A percentile compares a stretch with the other conserved stretches of the same genome.
phyloP scores from a whole-genome alignment of 164 flowering plant genomes.

The Nelumbo lutea region DNA sequence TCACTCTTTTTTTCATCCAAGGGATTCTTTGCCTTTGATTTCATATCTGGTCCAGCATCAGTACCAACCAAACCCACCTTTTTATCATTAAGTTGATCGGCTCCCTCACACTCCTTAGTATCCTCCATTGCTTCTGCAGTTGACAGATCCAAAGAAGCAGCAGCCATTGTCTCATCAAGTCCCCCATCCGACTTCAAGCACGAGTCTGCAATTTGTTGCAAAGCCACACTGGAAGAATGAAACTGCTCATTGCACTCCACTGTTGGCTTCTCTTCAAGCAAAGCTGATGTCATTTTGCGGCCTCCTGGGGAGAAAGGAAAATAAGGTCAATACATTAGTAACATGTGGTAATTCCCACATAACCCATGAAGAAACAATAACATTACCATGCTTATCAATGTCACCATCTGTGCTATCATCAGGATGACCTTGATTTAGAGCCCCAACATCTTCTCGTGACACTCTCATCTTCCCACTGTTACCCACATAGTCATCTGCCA shows the following conservation, averaged over 20 bases:
- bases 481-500: conserved; percentile 23
- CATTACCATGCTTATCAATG: conserved; percentile 26
- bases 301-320: neutral
- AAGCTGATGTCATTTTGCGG: neutral
- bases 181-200: neutral
- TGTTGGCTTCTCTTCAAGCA: neutral
- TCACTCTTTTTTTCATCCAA: conserved; percentile 10
- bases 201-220: neutral
- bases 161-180: neutral
- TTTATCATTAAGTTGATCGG: conserved; percentile 5
- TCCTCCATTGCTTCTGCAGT: conserved; percentile 11
- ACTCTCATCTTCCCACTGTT: conserved; percentile 28
- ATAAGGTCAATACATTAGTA: neutral
- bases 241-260: neutral
- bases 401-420: conserved; percentile 25
- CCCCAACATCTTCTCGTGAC: conserved; percentile 20
- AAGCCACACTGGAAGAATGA: neutral
- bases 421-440: conserved; percentile 14
- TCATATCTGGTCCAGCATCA: conserved; percentile 9
- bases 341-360: conserved; percentile 15
- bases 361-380: conserved; percentile 10
- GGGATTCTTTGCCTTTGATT: conserved; percentile 1
- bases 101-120: conserved; percentile 7
- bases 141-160: conserved; percentile 1
- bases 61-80: conserved; percentile 6